Base-by-base conservation (phyloP, 768 basidiomycete species). In the Tulasnella calospora region DNA sequence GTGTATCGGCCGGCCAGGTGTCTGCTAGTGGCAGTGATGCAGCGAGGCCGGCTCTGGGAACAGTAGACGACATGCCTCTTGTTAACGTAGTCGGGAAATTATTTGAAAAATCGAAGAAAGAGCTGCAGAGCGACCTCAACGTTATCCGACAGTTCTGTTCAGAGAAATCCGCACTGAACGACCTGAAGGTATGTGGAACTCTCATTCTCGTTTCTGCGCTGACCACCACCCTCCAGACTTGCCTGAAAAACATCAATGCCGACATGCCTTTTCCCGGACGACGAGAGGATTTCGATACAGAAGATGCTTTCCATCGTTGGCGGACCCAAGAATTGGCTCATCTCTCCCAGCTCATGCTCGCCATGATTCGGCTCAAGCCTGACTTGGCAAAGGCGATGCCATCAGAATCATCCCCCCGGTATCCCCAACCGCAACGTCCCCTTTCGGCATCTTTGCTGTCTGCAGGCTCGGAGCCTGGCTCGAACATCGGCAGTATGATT, bases 171-270 rank as follows among this genome's bases (percentile, higher is more conserved):
- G 95, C 95, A 0, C 85, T 98, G 78, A 88, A 88, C 67, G 95
- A 98, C 83, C 87, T 97, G 77, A 98, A 96, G 89, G 94, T 92
- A 82, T 69, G 82, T 80, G 51, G 69, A 46, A 17, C 21, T 27
- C 27, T 10, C 7, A 44, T 2, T 61, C 40, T 38, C 21, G 51
- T 40, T 77, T 47, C 36, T 79, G 74, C 61, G 81, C 78, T 71
- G 81, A 41, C 51, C 77, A 70, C 57, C 77, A 81, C 38, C 21
- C 44, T 41, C 51, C 38, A 96, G 93, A 93, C 92, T 46, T 96
- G 93, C 83, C 86, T 98, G 76, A 97, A 97, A 86, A 94, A 95
- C 80, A 92, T 98, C 82, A 94, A 92, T 76, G 91, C 92, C 19
- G 92, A 94, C 35, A 87, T 88, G 17, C 85, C 92, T 0, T 96